A percentile compares a stretch with the other conserved stretches of the same genome.
Conservation (phyloP, 768 basidiomycete genomes). For the Neoboletus brunneissimus region DNA sequence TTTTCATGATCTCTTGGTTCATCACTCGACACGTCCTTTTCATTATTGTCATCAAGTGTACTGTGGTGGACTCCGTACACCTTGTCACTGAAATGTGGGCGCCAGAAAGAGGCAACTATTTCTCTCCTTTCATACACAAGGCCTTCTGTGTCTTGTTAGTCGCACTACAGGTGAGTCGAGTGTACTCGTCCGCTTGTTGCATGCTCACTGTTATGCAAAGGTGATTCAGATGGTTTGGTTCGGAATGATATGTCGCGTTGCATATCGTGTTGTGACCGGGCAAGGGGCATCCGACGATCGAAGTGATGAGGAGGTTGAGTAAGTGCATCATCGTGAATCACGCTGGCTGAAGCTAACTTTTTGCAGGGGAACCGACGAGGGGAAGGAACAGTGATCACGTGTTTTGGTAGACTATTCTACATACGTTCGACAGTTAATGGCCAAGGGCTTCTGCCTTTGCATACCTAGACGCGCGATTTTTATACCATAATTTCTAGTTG, state of each 20-base stretch:
- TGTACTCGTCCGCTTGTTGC: neutral
- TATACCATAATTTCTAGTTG: slow-evolving; percentile 30
- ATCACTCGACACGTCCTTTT: slow-evolving; percentile 86
- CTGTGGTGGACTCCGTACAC: slow-evolving; percentile 47
- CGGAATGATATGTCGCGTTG: slow-evolving; percentile 77
- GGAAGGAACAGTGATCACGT: slow-evolving; percentile 27
- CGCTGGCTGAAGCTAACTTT: slow-evolving; percentile 10
- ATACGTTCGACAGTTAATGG: slow-evolving; percentile 24
- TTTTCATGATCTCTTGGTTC: slow-evolving; percentile 89
- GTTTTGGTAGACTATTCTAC: slow-evolving; percentile 26
- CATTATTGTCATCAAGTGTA: slow-evolving; percentile 62
- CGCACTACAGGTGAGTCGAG: slow-evolving; percentile 53
- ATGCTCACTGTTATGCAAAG: slow-evolving; percentile 36
- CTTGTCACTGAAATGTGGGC: slow-evolving; percentile 57
- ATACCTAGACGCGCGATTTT: slow-evolving; percentile 24
- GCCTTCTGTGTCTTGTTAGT: slow-evolving; percentile 56
- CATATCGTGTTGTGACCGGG: slow-evolving; percentile 74
- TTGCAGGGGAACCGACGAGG: slow-evolving; percentile 13
- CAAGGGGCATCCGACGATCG: slow-evolving; percentile 78
- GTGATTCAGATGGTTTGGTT: slow-evolving; percentile 83
- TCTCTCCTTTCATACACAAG: slow-evolving; percentile 43
- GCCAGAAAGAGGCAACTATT: slow-evolving; percentile 53
- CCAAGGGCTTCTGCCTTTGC: slow-evolving; percentile 18
- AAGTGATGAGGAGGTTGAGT: slow-evolving; percentile 77
- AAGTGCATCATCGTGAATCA: slow-evolving; percentile 17